These are phyloP conservation scores for Endoconidiophora laricicola DNA, from an alignment of 2,329 filamentous ascomycete genomes.

Conservation along the genomic window DNA sequence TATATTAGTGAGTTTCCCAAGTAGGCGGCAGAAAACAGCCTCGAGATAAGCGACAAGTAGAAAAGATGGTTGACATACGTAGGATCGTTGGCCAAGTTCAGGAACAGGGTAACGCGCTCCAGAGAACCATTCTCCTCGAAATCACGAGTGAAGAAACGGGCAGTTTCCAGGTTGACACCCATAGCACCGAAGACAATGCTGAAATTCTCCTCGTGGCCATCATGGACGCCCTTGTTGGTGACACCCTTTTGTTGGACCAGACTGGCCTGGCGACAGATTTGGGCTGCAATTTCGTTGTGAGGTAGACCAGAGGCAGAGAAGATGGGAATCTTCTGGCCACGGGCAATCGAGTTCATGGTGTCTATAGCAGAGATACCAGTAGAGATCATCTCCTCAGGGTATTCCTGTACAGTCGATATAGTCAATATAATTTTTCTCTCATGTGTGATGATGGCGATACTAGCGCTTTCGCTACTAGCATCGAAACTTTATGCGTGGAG, in stretches of 20 bases:
- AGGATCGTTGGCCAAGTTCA: constrained; percentile 97
- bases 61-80: constrained; percentile 45
- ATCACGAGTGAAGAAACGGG: constrained; percentile 93
- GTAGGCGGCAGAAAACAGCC: no score
- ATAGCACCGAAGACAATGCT: constrained; percentile 98
- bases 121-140: constrained; percentile 99
- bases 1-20: no score
- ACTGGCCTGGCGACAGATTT: constrained; percentile 94
- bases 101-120: constrained; percentile 92
- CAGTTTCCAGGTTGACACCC: constrained; percentile 99
- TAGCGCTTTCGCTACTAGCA: not conserved
- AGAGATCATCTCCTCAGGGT: constrained; percentile 99
- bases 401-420: constrained; percentile 43
- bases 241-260: constrained; percentile 64
- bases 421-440: no score
- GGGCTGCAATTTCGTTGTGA: constrained; percentile 97
- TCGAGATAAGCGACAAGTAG: not conserved
- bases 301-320: constrained; percentile 97
- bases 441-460: not conserved
- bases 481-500: not conserved
- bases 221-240: constrained; percentile 87
- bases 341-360: constrained; percentile 94
- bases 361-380: constrained; percentile 99
- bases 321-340: constrained; percentile 98
- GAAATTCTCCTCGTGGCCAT: constrained; percentile 97